Evolutionary conservation across 495 filamentous ascomycete species (phyloP).

Genomic region (Apodospora peruviana): DNA sequence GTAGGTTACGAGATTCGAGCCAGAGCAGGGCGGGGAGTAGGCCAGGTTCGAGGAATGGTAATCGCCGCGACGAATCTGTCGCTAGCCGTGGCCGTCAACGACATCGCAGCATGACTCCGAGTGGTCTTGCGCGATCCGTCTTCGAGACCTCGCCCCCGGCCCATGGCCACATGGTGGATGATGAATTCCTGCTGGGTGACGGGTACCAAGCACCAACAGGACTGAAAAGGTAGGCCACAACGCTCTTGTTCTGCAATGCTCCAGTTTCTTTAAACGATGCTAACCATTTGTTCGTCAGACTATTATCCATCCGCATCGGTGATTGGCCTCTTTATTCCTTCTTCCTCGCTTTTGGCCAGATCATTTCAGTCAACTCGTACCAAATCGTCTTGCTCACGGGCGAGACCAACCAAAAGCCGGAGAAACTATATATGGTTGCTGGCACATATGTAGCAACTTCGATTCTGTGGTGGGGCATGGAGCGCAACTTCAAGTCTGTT

Average conservation of each 20-base stretch:
- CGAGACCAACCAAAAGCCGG: constrained; percentile 52
- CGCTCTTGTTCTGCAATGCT: neutral
- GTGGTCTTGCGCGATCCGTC: constrained; percentile 21
- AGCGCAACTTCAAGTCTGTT: constrained; percentile 50
- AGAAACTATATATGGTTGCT: constrained; percentile 59
- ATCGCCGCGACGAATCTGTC: constrained; percentile 20
- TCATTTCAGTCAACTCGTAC: constrained; percentile 63
- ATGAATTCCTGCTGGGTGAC: constrained; percentile 58
- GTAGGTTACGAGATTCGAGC: constrained; percentile 17
- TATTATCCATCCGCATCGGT: constrained; percentile 35
- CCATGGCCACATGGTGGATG: constrained; percentile 12
- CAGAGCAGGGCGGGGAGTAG: constrained; percentile 16
- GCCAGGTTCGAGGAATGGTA: constrained; percentile 16
- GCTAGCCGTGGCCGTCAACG: constrained; percentile 26
- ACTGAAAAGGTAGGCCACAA: constrained; percentile 41
- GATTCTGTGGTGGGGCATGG: constrained; percentile 58
- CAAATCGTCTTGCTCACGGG: constrained; percentile 63
- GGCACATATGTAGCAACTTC: constrained; percentile 57
- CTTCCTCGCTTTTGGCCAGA: constrained; percentile 61
- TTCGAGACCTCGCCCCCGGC: constrained; percentile 26
- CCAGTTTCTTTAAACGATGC: too few species aligned
- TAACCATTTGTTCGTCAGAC: constrained; percentile 8
- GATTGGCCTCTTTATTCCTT: constrained; percentile 74
- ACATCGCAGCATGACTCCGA: constrained; percentile 26
- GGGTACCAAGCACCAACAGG: constrained; percentile 64